Conservation (phyloP, 2,329 filamentous ascomycete genomes). For the Neopestalotiopsis sp. region DNA sequence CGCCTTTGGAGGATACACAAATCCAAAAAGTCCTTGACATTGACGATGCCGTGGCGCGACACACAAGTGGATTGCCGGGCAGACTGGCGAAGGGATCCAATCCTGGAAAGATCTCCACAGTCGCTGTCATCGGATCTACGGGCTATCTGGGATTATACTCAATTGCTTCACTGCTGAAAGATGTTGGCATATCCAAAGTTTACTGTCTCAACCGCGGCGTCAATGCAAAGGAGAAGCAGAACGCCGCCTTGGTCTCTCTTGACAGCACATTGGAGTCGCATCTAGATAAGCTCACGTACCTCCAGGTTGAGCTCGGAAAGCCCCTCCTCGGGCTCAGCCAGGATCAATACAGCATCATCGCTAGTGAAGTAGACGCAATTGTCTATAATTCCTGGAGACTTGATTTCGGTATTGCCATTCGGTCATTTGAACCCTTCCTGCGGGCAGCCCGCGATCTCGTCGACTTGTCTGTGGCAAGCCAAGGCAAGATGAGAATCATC, state of each 20-base stretch:
- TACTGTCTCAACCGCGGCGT: conserved; percentile 25
- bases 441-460: conserved; percentile 24
- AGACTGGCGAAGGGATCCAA: not conserved
- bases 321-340: conserved; percentile 22
- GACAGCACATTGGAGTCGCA: not conserved
- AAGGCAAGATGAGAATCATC: conserved; percentile 25
- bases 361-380: conserved; percentile 23
- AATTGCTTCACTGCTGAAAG: not conserved
- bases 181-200: conserved; percentile 10
- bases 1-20: not conserved
- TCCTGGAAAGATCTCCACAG: not conserved
- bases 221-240: conserved; percentile 22
- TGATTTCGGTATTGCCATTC: conserved; percentile 28
- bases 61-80: not conserved
- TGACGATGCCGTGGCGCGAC: not conserved
- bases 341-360: conserved; percentile 15
- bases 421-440: conserved; percentile 29
- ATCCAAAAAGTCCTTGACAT: not conserved
- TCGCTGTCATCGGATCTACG: conserved; percentile 14
- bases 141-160: conserved; percentile 6
- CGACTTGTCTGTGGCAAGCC: conserved; percentile 22
- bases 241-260: conserved; percentile 2
- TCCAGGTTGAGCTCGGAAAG: conserved; percentile 22
- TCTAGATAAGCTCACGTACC: conserved; percentile 21
- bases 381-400: conserved; percentile 32